phyloP scores from a whole-genome alignment of 2,329 filamentous ascomycete genomes.

The Nigrograna mackinnonii region DNA sequence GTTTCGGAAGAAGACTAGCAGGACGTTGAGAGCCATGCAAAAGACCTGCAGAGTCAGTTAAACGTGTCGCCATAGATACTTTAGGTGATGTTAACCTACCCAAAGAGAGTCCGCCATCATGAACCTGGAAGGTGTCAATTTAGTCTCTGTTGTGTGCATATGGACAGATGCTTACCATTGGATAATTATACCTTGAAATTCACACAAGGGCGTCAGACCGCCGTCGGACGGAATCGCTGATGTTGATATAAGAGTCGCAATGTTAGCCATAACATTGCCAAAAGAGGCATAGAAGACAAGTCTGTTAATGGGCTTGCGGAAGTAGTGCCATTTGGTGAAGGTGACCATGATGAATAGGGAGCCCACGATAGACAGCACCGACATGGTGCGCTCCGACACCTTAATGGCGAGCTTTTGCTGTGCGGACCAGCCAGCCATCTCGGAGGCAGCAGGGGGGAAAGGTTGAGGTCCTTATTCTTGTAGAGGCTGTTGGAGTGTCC shows the following conservation, averaged over 20 bases:
- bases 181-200: conserved; percentile 78
- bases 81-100: conserved; percentile 35
- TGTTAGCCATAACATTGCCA: conserved; percentile 78
- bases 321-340: conserved; percentile 68
- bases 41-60: conserved; percentile 63
- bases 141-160: not conserved
- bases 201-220: conserved; percentile 63
- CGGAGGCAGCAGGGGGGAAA: no score
- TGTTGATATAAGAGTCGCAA: conserved; percentile 74
- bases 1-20: conserved; percentile 77
- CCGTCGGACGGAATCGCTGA: conserved; percentile 52
- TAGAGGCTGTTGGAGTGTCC: no score
- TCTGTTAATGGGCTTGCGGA: conserved; percentile 86
- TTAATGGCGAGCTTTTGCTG: conserved; percentile 52
- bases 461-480: no score
- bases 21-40: conserved; percentile 83
- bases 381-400: conserved; percentile 69
- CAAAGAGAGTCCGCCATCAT: conserved; percentile 76
- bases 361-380: conserved; percentile 71
- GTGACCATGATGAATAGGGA: conserved; percentile 73
- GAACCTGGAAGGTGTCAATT: conserved; percentile 58
- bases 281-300: conserved; percentile 83
- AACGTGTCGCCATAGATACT: no score
- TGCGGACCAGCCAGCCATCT: no score
- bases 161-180: conserved; percentile 67